Base-by-base conservation (phyloP, 768 basidiomycete genomes). In the Collybia mongolica region DNA sequence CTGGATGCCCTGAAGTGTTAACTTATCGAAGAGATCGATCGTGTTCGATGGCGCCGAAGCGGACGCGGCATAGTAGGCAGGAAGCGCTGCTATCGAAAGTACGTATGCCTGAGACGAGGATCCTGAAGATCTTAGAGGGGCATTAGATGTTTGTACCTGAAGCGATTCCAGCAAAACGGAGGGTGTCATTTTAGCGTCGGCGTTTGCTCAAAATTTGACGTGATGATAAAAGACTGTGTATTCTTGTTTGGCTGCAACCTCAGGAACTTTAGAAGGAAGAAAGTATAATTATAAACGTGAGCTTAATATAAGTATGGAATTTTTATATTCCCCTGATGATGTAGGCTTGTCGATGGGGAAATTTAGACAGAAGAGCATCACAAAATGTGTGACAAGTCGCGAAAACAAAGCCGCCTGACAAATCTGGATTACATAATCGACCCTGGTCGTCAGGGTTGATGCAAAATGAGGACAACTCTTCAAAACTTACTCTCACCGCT, bases 1-100 rank as follows among this genome's bases (percentile, higher is more conserved):
- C 36, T 72, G 65, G 11, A 76, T 61, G 7, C 60, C 60, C 43
- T 68, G 76, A 15, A 89, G 65, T 28, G 79, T 79, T 1, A 68
- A 57, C 60, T 75, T 84, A 65, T 89, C 87, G 59, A 84, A 81
- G 19, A 90, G 65, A 60, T 86, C 72, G 56, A 92, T 87, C 22
- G 72, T 69, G 57, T 89, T 82, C n/a, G 83, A 71, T 4, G 81
- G 80, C 1, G 83, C 73, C 5, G 86, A 87, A 0, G 79, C 70
- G 4, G 84, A 79, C 7, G 80, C 82, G 6, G 85, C 89, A 49
- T 83, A 82, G 51, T 69, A 64, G 0, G 64, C 63, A 1, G 76
- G 68, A 5, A 82, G 54, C 3, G 72, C 63, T 14, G 81, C 75
- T 6, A 90, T 68, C 0, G 81, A 75, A 4, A 91, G 68, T 11